Conservation (phyloP, 2,329 filamentous ascomycete genomes). For the Trichophyton mentagrophytes region DNA sequence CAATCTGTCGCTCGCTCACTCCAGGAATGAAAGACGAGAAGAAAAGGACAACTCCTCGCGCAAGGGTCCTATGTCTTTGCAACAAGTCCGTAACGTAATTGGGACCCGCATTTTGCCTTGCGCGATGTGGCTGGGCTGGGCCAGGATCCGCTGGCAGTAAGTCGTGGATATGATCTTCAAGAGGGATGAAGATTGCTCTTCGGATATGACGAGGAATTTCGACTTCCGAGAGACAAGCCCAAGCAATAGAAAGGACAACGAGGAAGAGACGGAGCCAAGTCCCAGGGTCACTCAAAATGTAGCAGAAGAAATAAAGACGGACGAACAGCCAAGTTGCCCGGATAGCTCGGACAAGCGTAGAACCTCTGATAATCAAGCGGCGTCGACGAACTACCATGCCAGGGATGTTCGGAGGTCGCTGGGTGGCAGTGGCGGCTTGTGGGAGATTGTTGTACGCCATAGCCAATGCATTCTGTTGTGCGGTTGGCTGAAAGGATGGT, state of each 20-base stretch:
- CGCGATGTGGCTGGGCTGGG: conserved; percentile 11
- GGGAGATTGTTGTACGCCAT: neutral
- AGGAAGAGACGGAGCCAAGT: conserved; percentile 33
- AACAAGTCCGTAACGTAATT: conserved; percentile 4
- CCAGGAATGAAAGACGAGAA: conserved; percentile 50
- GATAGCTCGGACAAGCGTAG: conserved; percentile 12
- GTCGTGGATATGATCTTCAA: conserved; percentile 34
- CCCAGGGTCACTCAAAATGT: conserved; percentile 42
- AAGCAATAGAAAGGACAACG: conserved; percentile 26
- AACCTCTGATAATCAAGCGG: neutral
- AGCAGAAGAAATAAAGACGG: conserved; percentile 46
- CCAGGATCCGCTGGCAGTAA: conserved; percentile 24
- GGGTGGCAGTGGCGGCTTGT: neutral
- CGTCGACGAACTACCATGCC: conserved; percentile 3
- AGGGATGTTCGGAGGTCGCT: neutral
- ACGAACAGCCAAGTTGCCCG: conserved; percentile 45
- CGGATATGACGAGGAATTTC: conserved; percentile 25
- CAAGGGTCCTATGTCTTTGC: conserved; percentile 19
- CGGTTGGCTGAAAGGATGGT: no score
- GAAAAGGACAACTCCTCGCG: conserved; percentile 49
- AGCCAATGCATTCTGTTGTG: no score
- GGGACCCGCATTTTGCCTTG: neutral
- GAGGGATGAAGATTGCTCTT: conserved; percentile 24
- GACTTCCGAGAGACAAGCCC: conserved; percentile 32
- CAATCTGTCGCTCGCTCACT: conserved; percentile 48